A percentile compares a stretch with the other conserved stretches of the same genome.
Conservation (phyloP, 768 basidiomycete genomes). For the Melanogaster broomeanus region DNA sequence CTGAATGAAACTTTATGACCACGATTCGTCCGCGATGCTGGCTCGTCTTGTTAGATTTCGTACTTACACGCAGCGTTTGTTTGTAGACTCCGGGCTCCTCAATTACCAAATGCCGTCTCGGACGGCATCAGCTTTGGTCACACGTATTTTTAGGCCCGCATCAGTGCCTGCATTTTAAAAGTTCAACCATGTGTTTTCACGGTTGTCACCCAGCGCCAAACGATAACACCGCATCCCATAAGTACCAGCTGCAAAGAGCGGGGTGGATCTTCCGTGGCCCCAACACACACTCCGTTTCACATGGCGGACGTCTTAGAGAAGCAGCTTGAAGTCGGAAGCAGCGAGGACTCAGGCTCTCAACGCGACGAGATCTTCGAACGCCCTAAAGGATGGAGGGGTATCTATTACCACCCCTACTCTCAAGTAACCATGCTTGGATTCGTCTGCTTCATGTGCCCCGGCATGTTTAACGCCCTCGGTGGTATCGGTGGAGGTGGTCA, state of each 20-base stretch:
- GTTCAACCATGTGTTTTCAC: too few relatives aligned
- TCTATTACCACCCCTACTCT: constrained; percentile 56
- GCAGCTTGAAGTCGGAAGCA: constrained; percentile 22
- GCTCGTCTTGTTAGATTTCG: too few relatives aligned
- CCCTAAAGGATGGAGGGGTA: constrained; percentile 51
- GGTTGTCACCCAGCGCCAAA: not conserved
- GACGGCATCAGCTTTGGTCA: too few relatives aligned
- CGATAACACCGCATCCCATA: constrained; percentile 9
- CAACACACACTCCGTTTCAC: constrained; percentile 1
- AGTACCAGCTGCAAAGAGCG: constrained; percentile 9
- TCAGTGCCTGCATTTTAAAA: not conserved
- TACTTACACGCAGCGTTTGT: too few relatives aligned
- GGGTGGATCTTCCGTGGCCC: not conserved
- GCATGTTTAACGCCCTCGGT: constrained; percentile 78
- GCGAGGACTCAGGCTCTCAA: constrained; percentile 30
- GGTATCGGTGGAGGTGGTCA: constrained; percentile 83
- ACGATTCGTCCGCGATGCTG: too few relatives aligned
- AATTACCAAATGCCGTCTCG: too few relatives aligned
- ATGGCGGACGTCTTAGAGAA: constrained; percentile 23
- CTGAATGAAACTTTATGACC: too few relatives aligned
- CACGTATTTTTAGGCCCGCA: not conserved
- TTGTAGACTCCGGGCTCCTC: too few relatives aligned
- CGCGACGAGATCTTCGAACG: constrained; percentile 41
- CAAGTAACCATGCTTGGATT: constrained; percentile 63
- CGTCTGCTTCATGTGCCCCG: constrained; percentile 60